A percentile compares a stretch with the other conserved stretches of the same genome.
Evolutionary conservation across 805 yeast genomes (phyloP).

Genomic region (Allodekkera sacchari): DNA sequence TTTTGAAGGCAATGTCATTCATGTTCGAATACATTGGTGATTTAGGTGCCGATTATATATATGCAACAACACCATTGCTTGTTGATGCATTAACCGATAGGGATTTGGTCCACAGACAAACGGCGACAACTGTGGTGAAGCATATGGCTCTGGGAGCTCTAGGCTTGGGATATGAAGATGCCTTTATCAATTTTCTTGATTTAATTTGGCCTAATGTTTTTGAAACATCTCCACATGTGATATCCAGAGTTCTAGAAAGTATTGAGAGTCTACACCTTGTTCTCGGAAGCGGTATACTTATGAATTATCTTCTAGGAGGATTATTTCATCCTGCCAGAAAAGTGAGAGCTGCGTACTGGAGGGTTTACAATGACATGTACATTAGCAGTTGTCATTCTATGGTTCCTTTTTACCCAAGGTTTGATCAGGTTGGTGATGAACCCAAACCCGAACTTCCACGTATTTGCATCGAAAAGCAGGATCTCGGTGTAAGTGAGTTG

Average conservation of each 20-base stretch:
- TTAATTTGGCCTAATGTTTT: constrained; percentile 80
- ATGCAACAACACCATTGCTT: constrained; percentile 66
- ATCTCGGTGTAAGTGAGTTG: constrained; percentile 22
- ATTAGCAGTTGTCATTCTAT: constrained; percentile 65
- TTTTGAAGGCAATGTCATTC: constrained; percentile 81
- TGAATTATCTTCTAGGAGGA: constrained; percentile 81
- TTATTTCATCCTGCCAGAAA: constrained; percentile 88
- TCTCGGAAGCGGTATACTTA: constrained; percentile 65
- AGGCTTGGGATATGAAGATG: constrained; percentile 72
- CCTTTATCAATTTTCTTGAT: constrained; percentile 76
- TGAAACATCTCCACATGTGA: constrained; percentile 95
- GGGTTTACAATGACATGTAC: constrained; percentile 66
- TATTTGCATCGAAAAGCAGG: constrained; percentile 9
- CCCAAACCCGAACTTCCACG: constrained; percentile 9
- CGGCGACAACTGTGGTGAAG: constrained; percentile 81
- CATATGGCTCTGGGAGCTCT: constrained; percentile 74
- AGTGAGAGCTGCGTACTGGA: constrained; percentile 84
- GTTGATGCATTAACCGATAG: constrained; percentile 89
- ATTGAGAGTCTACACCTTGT: constrained; percentile 64
- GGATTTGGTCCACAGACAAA: constrained; percentile 90
- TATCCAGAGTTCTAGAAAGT: constrained; percentile 70
- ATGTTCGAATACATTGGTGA: constrained; percentile 88
- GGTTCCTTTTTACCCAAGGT: constrained; percentile 73
- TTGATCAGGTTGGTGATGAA: constrained; percentile 27
- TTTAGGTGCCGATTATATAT: constrained; percentile 71